These are phyloP conservation scores for Trichoderma cornu-damae DNA, from an alignment of 2,329 filamentous ascomycete genomes.

Conservation along the genomic window DNA sequence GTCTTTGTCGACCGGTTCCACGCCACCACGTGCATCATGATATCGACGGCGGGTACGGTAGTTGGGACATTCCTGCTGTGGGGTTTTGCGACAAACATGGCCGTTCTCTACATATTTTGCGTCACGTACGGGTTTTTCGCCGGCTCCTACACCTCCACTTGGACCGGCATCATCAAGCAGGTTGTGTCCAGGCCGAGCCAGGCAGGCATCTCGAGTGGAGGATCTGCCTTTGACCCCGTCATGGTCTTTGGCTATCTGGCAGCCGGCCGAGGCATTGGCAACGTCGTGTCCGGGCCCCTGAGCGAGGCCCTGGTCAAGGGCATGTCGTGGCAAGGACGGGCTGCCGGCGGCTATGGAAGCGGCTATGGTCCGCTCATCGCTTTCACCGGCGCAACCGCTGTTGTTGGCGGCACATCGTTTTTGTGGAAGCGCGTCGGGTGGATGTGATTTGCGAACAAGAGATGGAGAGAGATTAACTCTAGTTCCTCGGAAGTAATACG, in stretches of 20 bases:
- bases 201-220: conserved; percentile 5
- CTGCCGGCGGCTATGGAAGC: conserved; percentile 30
- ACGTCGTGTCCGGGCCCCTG: conserved; percentile 52
- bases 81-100: conserved; percentile 48
- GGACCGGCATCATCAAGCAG: conserved; percentile 47
- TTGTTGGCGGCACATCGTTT: conserved; percentile 30
- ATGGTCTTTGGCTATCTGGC: conserved; percentile 56
- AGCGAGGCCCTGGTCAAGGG: conserved; percentile 48
- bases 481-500: too few relatives aligned
- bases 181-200: conserved; percentile 24
- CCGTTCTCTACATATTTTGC: conserved; percentile 52
- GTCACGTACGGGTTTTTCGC: conserved; percentile 58
- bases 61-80: conserved; percentile 53
- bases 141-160: conserved; percentile 54
- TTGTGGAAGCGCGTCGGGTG: conserved; percentile 32
- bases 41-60: conserved; percentile 50
- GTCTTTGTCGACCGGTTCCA: conserved; percentile 47
- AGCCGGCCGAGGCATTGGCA: conserved; percentile 57
- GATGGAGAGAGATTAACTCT: too few relatives aligned
- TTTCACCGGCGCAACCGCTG: conserved; percentile 32
- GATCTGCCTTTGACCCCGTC: conserved; percentile 37
- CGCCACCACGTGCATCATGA: conserved; percentile 44
- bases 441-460: too few relatives aligned
- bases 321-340: conserved; percentile 38
- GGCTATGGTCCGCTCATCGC: conserved; percentile 34